Percentiles rank a stretch among this genome's conserved stretches.
phyloP scores from a whole-genome alignment of 768 basidiomycete species.

The Amanita subjunquillea region DNA sequence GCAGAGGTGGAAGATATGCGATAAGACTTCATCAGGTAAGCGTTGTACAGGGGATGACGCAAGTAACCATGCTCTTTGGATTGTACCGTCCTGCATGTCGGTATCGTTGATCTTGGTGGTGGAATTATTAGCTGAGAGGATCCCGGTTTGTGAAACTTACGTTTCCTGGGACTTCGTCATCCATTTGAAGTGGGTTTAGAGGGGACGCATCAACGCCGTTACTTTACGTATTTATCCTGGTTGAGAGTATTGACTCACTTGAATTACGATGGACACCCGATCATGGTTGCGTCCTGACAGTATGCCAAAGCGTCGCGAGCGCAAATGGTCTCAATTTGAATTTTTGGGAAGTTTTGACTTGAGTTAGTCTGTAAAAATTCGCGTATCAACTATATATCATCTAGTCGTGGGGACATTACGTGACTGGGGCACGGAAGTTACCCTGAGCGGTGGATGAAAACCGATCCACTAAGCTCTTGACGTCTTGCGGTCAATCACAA shows the following conservation, averaged over 20 bases:
- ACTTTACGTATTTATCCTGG: neutral
- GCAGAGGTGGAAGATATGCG: constrained; percentile 22
- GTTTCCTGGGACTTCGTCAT: neutral
- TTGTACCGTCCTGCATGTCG: neutral
- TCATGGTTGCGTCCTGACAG: neutral
- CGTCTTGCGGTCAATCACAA: too few relatives aligned
- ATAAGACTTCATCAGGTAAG: constrained; percentile 24
- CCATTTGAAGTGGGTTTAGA: neutral
- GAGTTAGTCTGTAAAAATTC: too few relatives aligned
- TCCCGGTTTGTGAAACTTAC: neutral
- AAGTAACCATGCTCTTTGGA: neutral
- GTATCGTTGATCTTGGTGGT: neutral
- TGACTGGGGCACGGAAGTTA: too few relatives aligned
- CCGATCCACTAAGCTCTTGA: too few relatives aligned
- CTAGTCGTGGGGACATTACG: too few relatives aligned
- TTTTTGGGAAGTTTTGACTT: too few relatives aligned
- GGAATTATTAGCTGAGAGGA: neutral
- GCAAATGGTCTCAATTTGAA: too few relatives aligned
- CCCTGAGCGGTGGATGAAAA: too few relatives aligned
- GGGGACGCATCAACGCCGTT: neutral
- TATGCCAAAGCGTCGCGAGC: neutral
- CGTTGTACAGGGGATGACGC: constrained; percentile 11
- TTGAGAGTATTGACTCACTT: neutral
- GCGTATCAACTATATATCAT: too few relatives aligned
- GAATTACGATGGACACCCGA: neutral